phyloP scores from a whole-genome alignment of 768 basidiomycete genomes.

The Dentipellis sp. region DNA sequence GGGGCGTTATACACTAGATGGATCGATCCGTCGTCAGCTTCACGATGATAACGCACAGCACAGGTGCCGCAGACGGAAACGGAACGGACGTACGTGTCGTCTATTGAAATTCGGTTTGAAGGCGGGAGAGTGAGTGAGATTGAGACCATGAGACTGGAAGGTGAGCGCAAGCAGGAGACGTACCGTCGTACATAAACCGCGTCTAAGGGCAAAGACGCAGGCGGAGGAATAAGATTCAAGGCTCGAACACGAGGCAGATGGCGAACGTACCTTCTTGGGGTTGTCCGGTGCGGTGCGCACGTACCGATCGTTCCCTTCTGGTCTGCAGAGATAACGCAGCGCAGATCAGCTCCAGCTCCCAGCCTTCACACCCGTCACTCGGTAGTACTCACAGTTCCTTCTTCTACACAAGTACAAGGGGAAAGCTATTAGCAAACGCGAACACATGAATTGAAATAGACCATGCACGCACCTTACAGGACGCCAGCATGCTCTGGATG shows the following conservation, averaged over 20 bases:
- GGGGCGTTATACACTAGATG: too few relatives aligned
- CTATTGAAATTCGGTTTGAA: background rate
- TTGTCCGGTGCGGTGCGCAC: slow-evolving; percentile 71
- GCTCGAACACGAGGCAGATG: background rate
- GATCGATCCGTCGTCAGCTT: too few relatives aligned
- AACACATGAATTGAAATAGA: background rate
- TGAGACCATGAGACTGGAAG: background rate
- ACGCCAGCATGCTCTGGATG: slow-evolving; percentile 87
- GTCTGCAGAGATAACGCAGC: slow-evolving; percentile 31
- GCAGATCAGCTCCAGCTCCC: background rate
- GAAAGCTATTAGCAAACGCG: too few relatives aligned
- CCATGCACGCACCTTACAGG: slow-evolving; percentile 60
- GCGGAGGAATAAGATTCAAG: background rate
- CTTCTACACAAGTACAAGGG: slow-evolving; percentile 24
- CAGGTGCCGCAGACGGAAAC: too few relatives aligned
- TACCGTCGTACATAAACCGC: slow-evolving; percentile 76
- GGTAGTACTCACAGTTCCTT: slow-evolving; percentile 48
- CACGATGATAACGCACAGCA: too few relatives aligned
- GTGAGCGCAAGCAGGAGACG: slow-evolving; percentile 1
- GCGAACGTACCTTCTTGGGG: slow-evolving; percentile 66
- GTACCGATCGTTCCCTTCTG: slow-evolving; percentile 78
- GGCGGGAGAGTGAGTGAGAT: background rate
- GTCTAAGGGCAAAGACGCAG: slow-evolving; percentile 36
- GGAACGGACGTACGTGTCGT: slow-evolving; percentile 16
- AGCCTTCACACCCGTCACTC: background rate